phyloP scores from a whole-genome alignment of 164 flowering plant species.

The Vitis cinerea region DNA sequence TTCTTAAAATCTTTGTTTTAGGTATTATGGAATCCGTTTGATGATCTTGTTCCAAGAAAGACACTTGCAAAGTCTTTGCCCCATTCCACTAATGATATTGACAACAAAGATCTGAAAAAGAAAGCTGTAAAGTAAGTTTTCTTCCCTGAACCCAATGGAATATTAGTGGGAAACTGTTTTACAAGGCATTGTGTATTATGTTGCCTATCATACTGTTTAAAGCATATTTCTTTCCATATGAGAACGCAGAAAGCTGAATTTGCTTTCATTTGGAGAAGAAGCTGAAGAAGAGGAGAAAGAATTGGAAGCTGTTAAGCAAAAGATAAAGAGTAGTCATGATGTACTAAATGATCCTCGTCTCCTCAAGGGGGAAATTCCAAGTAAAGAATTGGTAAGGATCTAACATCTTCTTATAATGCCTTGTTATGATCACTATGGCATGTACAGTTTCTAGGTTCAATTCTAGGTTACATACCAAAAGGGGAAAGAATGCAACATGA shows the following conservation, averaged over 20 bases:
- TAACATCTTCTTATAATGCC: background rate
- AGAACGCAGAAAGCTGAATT: constrained; percentile 69
- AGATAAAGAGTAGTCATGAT: constrained; percentile 94
- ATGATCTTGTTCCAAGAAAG: constrained; percentile 83
- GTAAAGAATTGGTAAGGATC: constrained; percentile 46
- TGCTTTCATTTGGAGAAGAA: constrained; percentile 99
- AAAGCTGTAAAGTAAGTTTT: constrained; percentile 80
- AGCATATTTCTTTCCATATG: constrained; percentile 2
- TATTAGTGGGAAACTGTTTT: background rate
- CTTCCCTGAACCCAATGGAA: background rate
- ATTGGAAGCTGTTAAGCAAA: constrained; percentile 61
- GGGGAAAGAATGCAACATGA: no score
- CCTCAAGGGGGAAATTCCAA: constrained; percentile 47
- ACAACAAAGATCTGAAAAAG: constrained; percentile 57
- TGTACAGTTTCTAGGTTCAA: background rate
- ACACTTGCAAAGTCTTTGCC: constrained; percentile 31
- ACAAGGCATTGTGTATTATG: background rate
- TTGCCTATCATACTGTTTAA: background rate
- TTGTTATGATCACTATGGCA: background rate
- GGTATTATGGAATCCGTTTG: constrained; percentile 99
- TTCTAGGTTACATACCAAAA: background rate
- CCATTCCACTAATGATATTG: constrained; percentile 33
- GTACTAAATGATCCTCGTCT: constrained; percentile 96
- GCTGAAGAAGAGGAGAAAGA: constrained; percentile 97
- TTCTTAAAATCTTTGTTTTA: constrained; percentile 22